These are phyloP conservation scores for Spirogloea muscicola DNA, from an alignment of 139 green algal species.

Conservation along the genomic window DNA sequence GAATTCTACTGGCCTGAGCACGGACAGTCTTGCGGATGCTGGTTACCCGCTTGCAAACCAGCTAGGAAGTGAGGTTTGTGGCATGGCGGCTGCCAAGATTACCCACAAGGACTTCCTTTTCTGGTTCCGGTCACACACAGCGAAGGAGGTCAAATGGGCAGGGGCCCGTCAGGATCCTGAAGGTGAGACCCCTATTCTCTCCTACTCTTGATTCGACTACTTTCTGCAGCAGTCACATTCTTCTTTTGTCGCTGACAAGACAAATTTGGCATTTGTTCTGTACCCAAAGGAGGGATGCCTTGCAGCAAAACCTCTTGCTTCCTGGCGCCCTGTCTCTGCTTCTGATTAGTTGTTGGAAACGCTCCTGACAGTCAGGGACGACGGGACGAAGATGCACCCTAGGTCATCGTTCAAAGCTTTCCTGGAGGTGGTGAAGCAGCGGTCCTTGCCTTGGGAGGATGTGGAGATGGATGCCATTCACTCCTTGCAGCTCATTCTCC, in stretches of 20 bases:
- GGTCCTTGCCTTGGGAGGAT: conserved; percentile 45
- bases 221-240: too few relatives aligned
- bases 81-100: conserved; percentile 46
- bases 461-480: conserved; percentile 50
- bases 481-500: conserved; percentile 48
- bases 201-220: too few relatives aligned
- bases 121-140: conserved; percentile 48
- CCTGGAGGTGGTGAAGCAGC: conserved; percentile 44
- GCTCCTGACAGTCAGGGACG: too few relatives aligned
- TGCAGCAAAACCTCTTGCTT: too few relatives aligned
- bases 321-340: too few relatives aligned
- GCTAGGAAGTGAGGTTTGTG: conserved; percentile 38
- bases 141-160: conserved; percentile 45
- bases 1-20: conserved; percentile 43
- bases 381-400: conserved; percentile 42
- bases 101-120: conserved; percentile 50
- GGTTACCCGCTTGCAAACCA: conserved; percentile 29
- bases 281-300: too few relatives aligned
- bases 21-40: conserved; percentile 39
- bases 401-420: conserved; percentile 43
- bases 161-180: conserved; percentile 33
- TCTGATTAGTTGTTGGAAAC: too few relatives aligned
- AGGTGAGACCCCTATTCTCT: too few relatives aligned
- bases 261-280: too few relatives aligned
- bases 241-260: too few relatives aligned